Conservation (phyloP, 805 yeast species). For the Myxozyma geophila region DNA sequence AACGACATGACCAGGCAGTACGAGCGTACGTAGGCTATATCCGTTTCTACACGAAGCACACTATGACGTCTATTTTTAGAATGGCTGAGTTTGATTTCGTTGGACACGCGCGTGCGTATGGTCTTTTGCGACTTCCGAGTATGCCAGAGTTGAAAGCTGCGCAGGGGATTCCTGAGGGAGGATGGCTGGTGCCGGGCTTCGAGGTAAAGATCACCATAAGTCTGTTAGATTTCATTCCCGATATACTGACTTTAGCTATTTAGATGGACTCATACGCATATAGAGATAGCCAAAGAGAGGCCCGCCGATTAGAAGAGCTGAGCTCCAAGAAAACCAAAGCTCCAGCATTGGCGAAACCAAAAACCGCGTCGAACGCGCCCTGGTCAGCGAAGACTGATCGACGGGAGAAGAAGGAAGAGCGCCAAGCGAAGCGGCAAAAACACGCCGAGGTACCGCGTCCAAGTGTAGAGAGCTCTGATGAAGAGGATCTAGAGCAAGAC, state of each 20-base stretch:
- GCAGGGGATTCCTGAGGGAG: slow-evolving; percentile 61
- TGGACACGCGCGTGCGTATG: slow-evolving; percentile 75
- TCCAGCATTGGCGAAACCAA: slow-evolving; percentile 44
- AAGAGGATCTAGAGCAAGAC: slow-evolving; percentile 55
- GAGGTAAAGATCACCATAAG: slow-evolving; percentile 45
- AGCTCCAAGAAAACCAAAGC: slow-evolving; percentile 48
- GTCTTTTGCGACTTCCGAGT: slow-evolving; percentile 79
- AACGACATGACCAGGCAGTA: slow-evolving; percentile 76
- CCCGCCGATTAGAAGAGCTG: slow-evolving; percentile 60
- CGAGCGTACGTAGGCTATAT: slow-evolving; percentile 82
- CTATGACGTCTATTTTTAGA: slow-evolving; percentile 86
- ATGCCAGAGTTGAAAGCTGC: slow-evolving; percentile 80
- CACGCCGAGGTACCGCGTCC: slow-evolving; percentile 51
- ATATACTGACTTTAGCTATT: not conserved
- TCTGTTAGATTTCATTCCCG: not conserved
- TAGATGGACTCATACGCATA: slow-evolving; percentile 67
- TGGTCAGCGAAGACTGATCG: slow-evolving; percentile 77
- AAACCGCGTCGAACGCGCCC: slow-evolving; percentile 55
- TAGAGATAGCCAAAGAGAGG: slow-evolving; percentile 67
- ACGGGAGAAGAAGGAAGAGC: slow-evolving; percentile 62
- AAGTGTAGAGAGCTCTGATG: slow-evolving; percentile 47
- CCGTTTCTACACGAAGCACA: slow-evolving; percentile 83
- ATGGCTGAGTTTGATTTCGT: slow-evolving; percentile 69
- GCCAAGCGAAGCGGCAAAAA: slow-evolving; percentile 68
- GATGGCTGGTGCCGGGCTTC: slow-evolving; percentile 69